Percentiles rank a stretch among this genome's conserved stretches.
These are phyloP conservation scores for Gaertneriomyces semiglobifer DNA, from an alignment of 192 early-diverging fungal genomes.

Conservation along the genomic window DNA sequence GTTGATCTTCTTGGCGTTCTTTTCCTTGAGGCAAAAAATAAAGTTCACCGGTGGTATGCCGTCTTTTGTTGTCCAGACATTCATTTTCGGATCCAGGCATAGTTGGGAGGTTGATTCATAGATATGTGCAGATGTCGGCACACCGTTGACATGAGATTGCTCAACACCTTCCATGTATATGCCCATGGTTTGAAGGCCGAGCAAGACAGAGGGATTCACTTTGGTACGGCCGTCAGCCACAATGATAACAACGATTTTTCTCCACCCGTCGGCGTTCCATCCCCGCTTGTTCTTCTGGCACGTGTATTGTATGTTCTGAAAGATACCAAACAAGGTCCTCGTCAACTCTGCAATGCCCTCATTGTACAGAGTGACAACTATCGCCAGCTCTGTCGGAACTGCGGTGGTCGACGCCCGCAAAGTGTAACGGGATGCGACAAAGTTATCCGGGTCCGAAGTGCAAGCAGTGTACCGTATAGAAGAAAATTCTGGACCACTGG, in stretches of 20 bases:
- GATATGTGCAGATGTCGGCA: conserved; percentile 63
- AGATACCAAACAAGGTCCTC: conserved; percentile 10
- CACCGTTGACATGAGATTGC: conserved; percentile 54
- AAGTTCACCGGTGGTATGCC: conserved; percentile 65
- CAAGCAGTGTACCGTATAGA: conserved; percentile 70
- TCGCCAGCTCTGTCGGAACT: conserved; percentile 69
- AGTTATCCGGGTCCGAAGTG: conserved; percentile 59
- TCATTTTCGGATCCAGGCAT: conserved; percentile 65
- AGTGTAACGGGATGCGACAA: conserved; percentile 65
- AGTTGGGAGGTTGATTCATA: conserved; percentile 77
- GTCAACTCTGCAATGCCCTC: conserved; percentile 40
- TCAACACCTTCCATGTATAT: conserved; percentile 39
- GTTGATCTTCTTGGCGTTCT: conserved; percentile 80
- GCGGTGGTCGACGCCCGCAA: conserved; percentile 58
- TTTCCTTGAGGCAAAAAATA: conserved; percentile 78
- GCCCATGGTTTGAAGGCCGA: conserved; percentile 61
- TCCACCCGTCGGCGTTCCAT: conserved; percentile 72
- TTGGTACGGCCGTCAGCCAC: conserved; percentile 70
- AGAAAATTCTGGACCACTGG: conserved; percentile 73
- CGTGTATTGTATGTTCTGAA: conserved; percentile 56
- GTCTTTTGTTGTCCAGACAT: conserved; percentile 54
- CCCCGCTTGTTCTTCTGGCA: conserved; percentile 33
- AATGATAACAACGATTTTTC: conserved; percentile 70
- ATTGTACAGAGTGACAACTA: conserved; percentile 75
- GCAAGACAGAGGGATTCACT: conserved; percentile 64